phyloP scores from a whole-genome alignment of 208 protist genomes.

The Crithidia expoeki region DNA sequence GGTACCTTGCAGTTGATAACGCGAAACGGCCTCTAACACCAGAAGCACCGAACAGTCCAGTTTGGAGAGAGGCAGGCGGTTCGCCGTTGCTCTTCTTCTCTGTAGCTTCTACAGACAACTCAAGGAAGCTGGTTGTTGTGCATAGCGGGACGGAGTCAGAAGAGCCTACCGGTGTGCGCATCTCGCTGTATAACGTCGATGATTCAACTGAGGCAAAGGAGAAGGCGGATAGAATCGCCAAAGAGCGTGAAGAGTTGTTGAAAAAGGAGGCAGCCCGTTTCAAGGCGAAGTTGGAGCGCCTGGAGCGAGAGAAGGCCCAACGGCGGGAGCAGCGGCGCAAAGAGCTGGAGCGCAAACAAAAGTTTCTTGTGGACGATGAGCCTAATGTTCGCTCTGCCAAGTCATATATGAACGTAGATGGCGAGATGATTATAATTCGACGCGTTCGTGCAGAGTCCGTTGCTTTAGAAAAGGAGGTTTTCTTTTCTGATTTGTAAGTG shows the following conservation, averaged over 20 bases:
- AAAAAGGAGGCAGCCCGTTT: constrained; percentile 42
- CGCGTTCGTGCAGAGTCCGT: constrained; percentile 51
- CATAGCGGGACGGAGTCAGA: constrained; percentile 3
- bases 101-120: constrained; percentile 2
- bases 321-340: constrained; percentile 39
- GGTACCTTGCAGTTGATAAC: constrained; percentile 27
- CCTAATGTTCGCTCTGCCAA: constrained; percentile 48
- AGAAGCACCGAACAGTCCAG: not conserved
- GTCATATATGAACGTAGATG: constrained; percentile 44
- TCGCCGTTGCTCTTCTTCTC: constrained; percentile 19
- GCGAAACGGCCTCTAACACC: constrained; percentile 1
- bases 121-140: constrained; percentile 30
- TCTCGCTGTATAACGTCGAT: constrained; percentile 36
- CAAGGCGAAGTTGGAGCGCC: constrained; percentile 40
- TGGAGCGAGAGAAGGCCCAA: constrained; percentile 46
- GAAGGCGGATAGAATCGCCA: constrained; percentile 37
- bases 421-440: constrained; percentile 80
- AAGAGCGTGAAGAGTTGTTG: constrained; percentile 36
- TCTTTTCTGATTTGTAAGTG: constrained; percentile 42
- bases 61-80: not conserved
- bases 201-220: constrained; percentile 57
- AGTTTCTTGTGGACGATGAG: constrained; percentile 52
- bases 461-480: constrained; percentile 74
- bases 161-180: constrained; percentile 7
- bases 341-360: constrained; percentile 41